Base-by-base conservation (phyloP, 495 filamentous ascomycete genomes). In the Cairneyella variabilis region DNA sequence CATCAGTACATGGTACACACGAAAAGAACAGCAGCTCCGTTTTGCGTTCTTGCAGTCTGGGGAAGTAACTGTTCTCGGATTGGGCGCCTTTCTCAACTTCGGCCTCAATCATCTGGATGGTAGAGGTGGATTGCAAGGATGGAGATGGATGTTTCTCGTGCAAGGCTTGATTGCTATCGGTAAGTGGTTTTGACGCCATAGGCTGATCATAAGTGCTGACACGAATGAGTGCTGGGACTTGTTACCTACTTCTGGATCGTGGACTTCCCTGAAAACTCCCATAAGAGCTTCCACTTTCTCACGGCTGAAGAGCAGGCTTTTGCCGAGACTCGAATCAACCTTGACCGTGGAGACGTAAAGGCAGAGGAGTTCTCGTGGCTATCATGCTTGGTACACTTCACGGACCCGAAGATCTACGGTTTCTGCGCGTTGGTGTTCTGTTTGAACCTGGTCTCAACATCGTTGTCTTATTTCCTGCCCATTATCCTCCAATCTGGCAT, bases 61-160 rank as follows among this genome's bases (percentile, higher is more conserved):
- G 0, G 78, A 89, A 60, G 82, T 88, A 12, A 67, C 83, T 17
- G 74, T 86, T 1, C 69, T 90, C 1, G 86, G 87, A 0, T 86
- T 85, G 0, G 88, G 86, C 9, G 76, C 76, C 25, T 81, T 90
- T 52, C 79, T 90, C 57, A 89, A 89, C 64, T 90, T 76, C 53
- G 85, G 80, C 3, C 73, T 90, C 18, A 85, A 88, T 48, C 75
- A 80, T 38, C 68, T 87, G 7, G 58, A 86, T 58, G 85, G 85
- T 0, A 65, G 60, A 3, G 72, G 68, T 3, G 82, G 80, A 0
- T 58, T 90, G 11, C 78, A 76, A 5, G 85, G 87, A 10, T 91
- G 87, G 86, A 75, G 84, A 14, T 90, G 84, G 79, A 89, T 89
- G 82, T 90, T 82, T 51, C 62, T 90, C 5, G 81, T 90, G 2